These are phyloP conservation scores for Pleurotus salmoneostramineus DNA, from an alignment of 768 basidiomycete genomes.

Conservation along the genomic window DNA sequence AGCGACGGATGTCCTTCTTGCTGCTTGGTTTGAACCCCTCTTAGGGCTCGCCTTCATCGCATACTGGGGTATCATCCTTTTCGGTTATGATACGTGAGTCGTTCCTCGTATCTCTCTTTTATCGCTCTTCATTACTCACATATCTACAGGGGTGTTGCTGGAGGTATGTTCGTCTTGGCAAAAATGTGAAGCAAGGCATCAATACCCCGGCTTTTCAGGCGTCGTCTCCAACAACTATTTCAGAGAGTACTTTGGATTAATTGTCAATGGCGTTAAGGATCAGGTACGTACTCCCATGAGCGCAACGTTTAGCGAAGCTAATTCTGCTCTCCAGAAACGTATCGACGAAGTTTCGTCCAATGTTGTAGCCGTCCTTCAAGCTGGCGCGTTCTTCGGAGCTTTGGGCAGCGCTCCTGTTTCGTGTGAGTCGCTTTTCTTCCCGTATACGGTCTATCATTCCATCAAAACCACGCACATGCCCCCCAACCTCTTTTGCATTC, in stretches of 20 bases:
- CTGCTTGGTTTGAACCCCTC: neutral
- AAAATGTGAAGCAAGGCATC: neutral
- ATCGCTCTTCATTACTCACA: neutral
- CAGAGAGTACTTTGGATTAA: neutral
- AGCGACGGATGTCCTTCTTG: neutral
- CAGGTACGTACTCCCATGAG: neutral
- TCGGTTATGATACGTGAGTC: constrained; percentile 77
- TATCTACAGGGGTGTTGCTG: neutral
- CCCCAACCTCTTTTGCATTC: neutral
- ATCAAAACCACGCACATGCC: neutral
- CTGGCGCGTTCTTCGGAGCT: constrained; percentile 86
- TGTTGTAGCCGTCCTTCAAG: constrained; percentile 85
- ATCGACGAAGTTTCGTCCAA: constrained; percentile 61
- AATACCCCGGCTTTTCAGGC: neutral
- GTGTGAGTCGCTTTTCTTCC: constrained; percentile 31
- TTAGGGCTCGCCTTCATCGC: constrained; percentile 69
- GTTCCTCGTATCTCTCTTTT: neutral
- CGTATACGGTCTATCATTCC: neutral
- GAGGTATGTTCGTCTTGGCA: neutral
- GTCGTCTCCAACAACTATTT: constrained; percentile 6
- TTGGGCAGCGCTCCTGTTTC: constrained; percentile 69
- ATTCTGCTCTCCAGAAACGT: neutral
- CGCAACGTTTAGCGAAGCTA: neutral
- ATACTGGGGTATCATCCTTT: constrained; percentile 79
- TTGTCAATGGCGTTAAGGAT: neutral